Percentiles rank a stretch among this genome's conserved stretches.
Evolutionary conservation across 352 stramenopile genomes (phyloP).

Genomic region (Phytophthora sansomeana): DNA sequence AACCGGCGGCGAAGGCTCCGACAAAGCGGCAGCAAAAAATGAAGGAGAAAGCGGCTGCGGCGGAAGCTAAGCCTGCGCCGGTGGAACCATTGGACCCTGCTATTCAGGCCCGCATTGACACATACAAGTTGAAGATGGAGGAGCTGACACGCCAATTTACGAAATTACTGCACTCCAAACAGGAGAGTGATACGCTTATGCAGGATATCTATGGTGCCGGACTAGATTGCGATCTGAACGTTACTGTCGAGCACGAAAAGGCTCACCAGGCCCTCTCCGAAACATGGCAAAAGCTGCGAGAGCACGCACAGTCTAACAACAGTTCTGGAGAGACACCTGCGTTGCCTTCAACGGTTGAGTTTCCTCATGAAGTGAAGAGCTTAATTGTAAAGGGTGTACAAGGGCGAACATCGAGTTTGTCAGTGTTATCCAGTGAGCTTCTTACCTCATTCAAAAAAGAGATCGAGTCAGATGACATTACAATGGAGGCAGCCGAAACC

Average conservation of each 20-base stretch:
- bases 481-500: conserved; percentile 6
- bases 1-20: conserved; percentile 17
- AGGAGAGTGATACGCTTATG: conserved; percentile 46
- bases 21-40: conserved; percentile 39
- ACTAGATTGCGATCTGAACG: conserved; percentile 60
- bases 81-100: conserved; percentile 58
- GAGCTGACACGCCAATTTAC: conserved; percentile 64
- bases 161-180: conserved; percentile 39
- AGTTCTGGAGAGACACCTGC: conserved; percentile 28
- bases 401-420: conserved; percentile 48
- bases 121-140: conserved; percentile 80
- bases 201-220: conserved; percentile 80
- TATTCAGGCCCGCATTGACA: conserved; percentile 69
- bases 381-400: conserved; percentile 66
- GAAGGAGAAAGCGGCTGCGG: conserved; percentile 34
- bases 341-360: conserved; percentile 31
- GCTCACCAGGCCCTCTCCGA: conserved; percentile 20
- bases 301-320: conserved; percentile 15
- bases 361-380: conserved; percentile 54
- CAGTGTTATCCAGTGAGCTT: conserved; percentile 45
- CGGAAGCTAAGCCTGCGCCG: conserved; percentile 19
- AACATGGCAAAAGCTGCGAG: conserved; percentile 40
- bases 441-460: conserved; percentile 41
- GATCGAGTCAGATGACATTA: conserved; percentile 10
- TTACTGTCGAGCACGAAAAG: conserved; percentile 29